Evolutionary conservation across 1,284 basidiomycete species (phyloP).

Genomic region (Ceraceosorus guamensis): DNA sequence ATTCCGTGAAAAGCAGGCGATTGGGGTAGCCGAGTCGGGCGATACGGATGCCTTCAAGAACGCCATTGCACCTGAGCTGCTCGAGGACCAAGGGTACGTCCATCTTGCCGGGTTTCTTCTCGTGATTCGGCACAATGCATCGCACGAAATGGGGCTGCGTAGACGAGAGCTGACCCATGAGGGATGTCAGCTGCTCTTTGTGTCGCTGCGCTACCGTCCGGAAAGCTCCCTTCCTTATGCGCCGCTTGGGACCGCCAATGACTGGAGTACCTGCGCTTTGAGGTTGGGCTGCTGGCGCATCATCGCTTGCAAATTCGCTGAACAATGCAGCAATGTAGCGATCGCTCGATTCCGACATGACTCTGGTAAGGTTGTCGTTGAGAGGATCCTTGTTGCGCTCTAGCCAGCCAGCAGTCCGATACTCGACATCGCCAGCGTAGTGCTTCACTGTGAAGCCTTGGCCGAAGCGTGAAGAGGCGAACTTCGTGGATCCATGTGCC

Average conservation of each 20-base stretch:
- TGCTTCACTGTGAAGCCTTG: constrained; percentile 91
- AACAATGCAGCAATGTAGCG: constrained; percentile 77
- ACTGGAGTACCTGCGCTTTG: constrained; percentile 49
- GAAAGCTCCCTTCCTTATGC: constrained; percentile 93
- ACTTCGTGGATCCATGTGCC: constrained; percentile 58
- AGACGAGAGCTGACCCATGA: constrained; percentile 83
- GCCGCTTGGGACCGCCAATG: constrained; percentile 53
- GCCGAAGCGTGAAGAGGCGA: constrained; percentile 77
- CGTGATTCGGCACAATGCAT: constrained; percentile 90
- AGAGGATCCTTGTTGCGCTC: constrained; percentile 99
- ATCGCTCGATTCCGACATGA: constrained; percentile 76
- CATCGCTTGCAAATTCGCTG: constrained; percentile 63
- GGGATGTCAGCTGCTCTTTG: constrained; percentile 85
- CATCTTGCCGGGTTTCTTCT: constrained; percentile 85
- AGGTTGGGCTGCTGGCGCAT: constrained; percentile 29
- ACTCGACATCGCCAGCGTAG: constrained; percentile 95
- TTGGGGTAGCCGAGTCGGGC: constrained; percentile 96
- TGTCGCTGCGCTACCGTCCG: constrained; percentile 90
- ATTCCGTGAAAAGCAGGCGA: constrained; percentile 90
- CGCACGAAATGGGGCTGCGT: constrained; percentile 98
- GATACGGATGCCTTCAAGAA: constrained; percentile 96
- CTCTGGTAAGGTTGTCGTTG: constrained; percentile 88
- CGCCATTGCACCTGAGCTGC: constrained; percentile 96
- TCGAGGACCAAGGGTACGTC: constrained; percentile 93
- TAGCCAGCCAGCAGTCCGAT: constrained; percentile 90